Conservation (phyloP, 805 yeast genomes). For the Ogataea polymorpha region DNA sequence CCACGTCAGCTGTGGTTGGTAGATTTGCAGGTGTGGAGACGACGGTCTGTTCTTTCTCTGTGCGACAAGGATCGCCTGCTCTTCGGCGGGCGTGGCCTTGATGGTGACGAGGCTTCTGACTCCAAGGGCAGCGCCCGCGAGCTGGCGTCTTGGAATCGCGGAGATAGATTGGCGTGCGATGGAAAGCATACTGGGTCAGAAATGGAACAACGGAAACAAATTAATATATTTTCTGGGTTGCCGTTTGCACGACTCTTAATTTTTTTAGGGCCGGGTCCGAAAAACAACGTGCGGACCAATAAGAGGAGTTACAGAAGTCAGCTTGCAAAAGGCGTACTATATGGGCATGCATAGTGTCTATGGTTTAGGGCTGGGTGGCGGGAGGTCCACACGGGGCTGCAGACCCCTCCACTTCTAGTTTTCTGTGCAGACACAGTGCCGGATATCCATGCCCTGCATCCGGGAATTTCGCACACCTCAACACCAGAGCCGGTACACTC, state of each 20-base stretch:
- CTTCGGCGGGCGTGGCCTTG: slow-evolving; percentile 56
- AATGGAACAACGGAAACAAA: slow-evolving; percentile 1
- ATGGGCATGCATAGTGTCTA: not conserved
- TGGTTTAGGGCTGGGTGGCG: not conserved
- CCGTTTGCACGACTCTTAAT: slow-evolving; percentile 6
- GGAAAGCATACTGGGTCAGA: slow-evolving; percentile 12
- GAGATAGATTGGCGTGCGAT: slow-evolving; percentile 22
- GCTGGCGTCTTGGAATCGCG: slow-evolving; percentile 10
- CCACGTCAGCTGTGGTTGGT: slow-evolving; percentile 89
- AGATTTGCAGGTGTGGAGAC: slow-evolving; percentile 87
- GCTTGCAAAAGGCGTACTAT: slow-evolving; percentile 1
- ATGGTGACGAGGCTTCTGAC: slow-evolving; percentile 39
- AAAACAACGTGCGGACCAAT: slow-evolving; percentile 2
- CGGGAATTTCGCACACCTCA: slow-evolving; percentile 15
- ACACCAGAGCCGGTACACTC: slow-evolving; percentile 56
- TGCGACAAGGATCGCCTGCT: slow-evolving; percentile 64
- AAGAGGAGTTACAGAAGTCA: slow-evolving; percentile 1
- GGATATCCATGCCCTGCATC: not conserved
- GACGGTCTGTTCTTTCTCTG: slow-evolving; percentile 88
- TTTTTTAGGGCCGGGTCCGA: slow-evolving; percentile 11
- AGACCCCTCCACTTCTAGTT: not conserved
- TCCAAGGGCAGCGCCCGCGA: slow-evolving; percentile 13
- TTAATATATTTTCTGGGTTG: not conserved
- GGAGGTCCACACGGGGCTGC: not conserved
- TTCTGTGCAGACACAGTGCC: not conserved